These are phyloP conservation scores for Aphanomyces euteiches DNA, from an alignment of 352 stramenopile species.

Conservation along the genomic window DNA sequence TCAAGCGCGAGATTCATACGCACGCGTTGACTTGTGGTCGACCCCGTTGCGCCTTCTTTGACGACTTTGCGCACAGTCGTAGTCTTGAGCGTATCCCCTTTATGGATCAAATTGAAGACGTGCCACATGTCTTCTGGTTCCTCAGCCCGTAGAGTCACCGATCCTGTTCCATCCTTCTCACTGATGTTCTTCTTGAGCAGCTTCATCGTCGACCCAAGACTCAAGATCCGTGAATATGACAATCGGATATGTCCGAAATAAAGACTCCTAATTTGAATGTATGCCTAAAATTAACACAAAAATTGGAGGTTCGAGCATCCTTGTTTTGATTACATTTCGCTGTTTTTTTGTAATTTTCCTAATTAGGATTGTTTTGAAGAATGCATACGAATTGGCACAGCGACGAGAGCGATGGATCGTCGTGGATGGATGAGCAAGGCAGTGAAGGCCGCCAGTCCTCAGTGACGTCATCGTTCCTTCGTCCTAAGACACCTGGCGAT, in stretches of 20 bases:
- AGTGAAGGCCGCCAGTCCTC: constrained; percentile 7
- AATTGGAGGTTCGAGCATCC: not conserved
- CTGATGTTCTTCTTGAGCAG: constrained; percentile 89
- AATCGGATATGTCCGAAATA: not conserved
- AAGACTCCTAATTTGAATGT: not conserved
- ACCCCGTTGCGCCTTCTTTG: constrained; percentile 93
- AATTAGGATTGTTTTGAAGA: not conserved
- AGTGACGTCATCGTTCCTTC: not conserved
- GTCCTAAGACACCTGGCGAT: not conserved
- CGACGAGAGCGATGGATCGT: constrained; percentile 16
- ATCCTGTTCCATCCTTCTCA: constrained; percentile 93
- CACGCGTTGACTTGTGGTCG: constrained; percentile 92
- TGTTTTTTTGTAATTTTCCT: too few relatives aligned
- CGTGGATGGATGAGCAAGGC: constrained; percentile 7
- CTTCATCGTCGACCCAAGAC: constrained; percentile 66
- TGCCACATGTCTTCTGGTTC: constrained; percentile 98
- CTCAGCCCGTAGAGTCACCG: constrained; percentile 90
- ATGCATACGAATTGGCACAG: constrained; percentile 19
- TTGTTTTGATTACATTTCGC: too few relatives aligned
- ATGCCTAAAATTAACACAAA: not conserved
- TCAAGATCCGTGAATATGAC: not conserved
- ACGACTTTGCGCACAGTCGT: constrained; percentile 97
- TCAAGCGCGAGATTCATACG: constrained; percentile 94
- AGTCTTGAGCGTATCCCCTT: constrained; percentile 91
- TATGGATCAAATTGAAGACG: constrained; percentile 97